Base-by-base conservation (phyloP, 202 grass and related monocot species). In the Carex sylvatica region DNA sequence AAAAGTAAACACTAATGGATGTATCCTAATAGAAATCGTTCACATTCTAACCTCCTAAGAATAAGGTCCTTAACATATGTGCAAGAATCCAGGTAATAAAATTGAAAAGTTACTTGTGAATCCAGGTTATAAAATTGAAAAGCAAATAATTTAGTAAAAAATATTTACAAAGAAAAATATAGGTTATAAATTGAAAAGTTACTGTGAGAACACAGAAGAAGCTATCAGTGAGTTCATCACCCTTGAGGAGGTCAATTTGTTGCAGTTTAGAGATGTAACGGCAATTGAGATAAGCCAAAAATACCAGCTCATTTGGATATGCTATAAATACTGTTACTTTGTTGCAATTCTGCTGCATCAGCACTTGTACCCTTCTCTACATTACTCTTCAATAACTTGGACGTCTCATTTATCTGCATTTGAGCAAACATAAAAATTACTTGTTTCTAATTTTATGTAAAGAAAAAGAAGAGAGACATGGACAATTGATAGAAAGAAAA, bases 181-280 rank as follows among this genome's bases (percentile, higher is more conserved):
- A 77, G 7, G 28, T 19, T 55, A 30, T 18, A 76, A 62, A 62
- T 76, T 89, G 46, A 86, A 38, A 7, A 88, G 61, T 88, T 84
- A 98, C 95, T 47, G 55, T 93, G 9, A 98, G 77, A 86, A 78
- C 62, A 85, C 85, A 74, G 86, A 95, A 98, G 70, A 95, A 98
- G 7, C 87, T 90, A 19, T 98, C 92, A 14, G 81, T 95, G 75
- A 87, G 80, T 82, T 98, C 95, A 91, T 98, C 92, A 23, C 89
- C 92, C 78, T 90, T 93, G 55, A 98, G 87, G 71, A 98, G 89
- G 74, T 89, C 91, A 75, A 81, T 85, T 61, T 95, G 95, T 88
- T 98, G 90, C 65, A 95, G 68, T 64, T 95, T 91, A 38, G 82
- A 67, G 77, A 95, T 88, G 80, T 94, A 87, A 88, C 90, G 90